These are phyloP conservation scores for Dactylonectria macrodidyma DNA, from an alignment of 2,329 filamentous ascomycete genomes.

Conservation along the genomic window DNA sequence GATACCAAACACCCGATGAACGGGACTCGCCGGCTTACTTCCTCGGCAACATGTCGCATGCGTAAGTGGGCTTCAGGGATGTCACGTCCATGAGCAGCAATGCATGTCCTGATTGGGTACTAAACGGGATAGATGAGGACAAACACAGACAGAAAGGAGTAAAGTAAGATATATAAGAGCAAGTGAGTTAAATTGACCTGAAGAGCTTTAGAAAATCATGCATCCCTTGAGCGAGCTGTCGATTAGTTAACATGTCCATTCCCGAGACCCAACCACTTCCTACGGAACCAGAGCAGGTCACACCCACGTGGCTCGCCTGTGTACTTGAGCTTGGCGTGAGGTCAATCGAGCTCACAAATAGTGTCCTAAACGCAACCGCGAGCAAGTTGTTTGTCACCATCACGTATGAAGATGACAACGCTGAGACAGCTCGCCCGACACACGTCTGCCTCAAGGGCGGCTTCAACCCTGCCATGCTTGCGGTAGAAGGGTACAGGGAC, in stretches of 20 bases:
- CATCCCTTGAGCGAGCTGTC: not conserved
- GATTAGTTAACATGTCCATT: not conserved
- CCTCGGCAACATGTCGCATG: not conserved
- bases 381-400: slow-evolving; percentile 7
- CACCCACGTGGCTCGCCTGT: not conserved
- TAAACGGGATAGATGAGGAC: not conserved
- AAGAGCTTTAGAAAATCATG: not conserved
- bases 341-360: slow-evolving; percentile 5
- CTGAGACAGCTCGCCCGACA: not conserved
- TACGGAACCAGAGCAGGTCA: slow-evolving; percentile 3
- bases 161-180: not conserved
- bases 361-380: slow-evolving; percentile 2
- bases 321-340: not conserved
- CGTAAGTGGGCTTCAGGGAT: not conserved
- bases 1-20: not conserved
- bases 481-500: not conserved
- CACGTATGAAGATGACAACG: not conserved
- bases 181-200: not conserved
- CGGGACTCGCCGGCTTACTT: not conserved
- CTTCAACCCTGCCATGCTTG: slow-evolving; percentile 17
- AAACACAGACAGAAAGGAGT: not conserved
- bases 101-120: not conserved
- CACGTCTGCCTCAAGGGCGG: slow-evolving; percentile 12
- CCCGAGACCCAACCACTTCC: slow-evolving; percentile 2
- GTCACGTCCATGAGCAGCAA: not conserved